phyloP scores from a whole-genome alignment of 2,329 filamentous ascomycete genomes.

The Phaeophleospora eucalypticola region DNA sequence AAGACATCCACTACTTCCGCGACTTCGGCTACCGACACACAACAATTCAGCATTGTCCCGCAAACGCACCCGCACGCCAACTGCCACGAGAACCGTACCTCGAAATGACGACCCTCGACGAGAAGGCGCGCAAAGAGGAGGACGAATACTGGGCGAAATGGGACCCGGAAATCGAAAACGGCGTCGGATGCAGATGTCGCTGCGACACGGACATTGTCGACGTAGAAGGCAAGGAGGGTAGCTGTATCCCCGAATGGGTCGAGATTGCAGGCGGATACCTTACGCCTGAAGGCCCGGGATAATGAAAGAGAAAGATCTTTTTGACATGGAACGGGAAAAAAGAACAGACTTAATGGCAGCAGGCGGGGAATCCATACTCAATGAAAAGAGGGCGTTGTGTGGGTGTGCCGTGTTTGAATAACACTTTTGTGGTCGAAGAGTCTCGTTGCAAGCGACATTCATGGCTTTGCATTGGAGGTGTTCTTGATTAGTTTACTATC shows the following conservation, averaged over 20 bases:
- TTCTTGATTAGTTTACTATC: background rate
- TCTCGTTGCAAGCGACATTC: background rate
- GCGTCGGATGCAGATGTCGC: conserved; percentile 90
- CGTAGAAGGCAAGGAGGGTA: conserved; percentile 95
- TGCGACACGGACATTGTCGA: conserved; percentile 98
- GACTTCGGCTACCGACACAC: conserved; percentile 98
- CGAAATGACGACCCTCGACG: conserved; percentile 38
- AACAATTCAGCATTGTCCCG: conserved; percentile 96
- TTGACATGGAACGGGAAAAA: no score
- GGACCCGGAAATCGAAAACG: conserved; percentile 87
- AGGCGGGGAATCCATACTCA: no score
- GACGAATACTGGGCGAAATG: conserved; percentile 93
- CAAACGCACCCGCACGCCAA: conserved; percentile 87
- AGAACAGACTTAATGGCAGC: conserved; percentile 14
- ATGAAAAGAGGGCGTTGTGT: background rate
- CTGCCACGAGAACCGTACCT: conserved; percentile 74
- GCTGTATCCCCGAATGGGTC: conserved; percentile 93
- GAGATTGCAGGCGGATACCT: conserved; percentile 90
- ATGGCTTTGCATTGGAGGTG: background rate
- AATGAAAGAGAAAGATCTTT: no score
- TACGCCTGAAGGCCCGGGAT: conserved; percentile 27
- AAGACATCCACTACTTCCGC: conserved; percentile 96
- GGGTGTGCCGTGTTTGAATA: background rate
- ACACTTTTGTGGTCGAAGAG: no score
- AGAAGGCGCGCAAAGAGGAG: conserved; percentile 83